Evolutionary conservation across 2,329 filamentous ascomycete genomes (phyloP), one percentile per base, ranked within the genome.

Genomic region (Curvularia lunata): DNA sequence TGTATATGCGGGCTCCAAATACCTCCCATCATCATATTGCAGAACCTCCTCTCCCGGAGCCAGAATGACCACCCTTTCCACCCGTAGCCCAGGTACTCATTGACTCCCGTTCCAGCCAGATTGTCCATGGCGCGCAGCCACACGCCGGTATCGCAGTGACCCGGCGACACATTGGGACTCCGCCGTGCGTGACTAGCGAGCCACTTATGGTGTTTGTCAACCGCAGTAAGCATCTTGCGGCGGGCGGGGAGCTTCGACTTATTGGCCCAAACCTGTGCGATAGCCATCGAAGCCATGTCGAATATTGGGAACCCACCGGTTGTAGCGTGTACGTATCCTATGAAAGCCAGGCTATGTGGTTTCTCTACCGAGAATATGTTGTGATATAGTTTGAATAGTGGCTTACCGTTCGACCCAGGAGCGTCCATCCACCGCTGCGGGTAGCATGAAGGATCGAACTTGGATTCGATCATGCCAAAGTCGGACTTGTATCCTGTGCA

Each of bases 201-300:
- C 63, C 65, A 65, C 1, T 13, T 13, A 25, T 68, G 66, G 25
- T 68, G 59, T 10, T 52, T 28, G 7, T 54, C 37, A 1, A 69
- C 61, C 2, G 54, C 59, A 2, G 19, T 16, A 2, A 52, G 25
- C 58, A 83, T 83, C 1, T 72, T 72, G 0, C 48, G 28, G 1
- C 51, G 45, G 0, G 75, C 56, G 0, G 81, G 82, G 0, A 84
- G 72, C 0, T 48, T 21, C 0, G 74, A 75, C 2, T 68, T 71
- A 1, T 77, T 79, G 4, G 75, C 73, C 77, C 78, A 84, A 16
- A 81, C 67, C 53, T 82, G 80, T 0, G 78, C 76, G 5, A 83
- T 63, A 1, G 77, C 78, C 80, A 81, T 82, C 38, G 76, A 70
- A 4, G 74, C 75, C 37, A 84, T 68, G 56, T 83, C 81, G 46